Conservation (phyloP, 225 moss, liverwort and hornwort species). For the Antitrichia curtipendula region DNA sequence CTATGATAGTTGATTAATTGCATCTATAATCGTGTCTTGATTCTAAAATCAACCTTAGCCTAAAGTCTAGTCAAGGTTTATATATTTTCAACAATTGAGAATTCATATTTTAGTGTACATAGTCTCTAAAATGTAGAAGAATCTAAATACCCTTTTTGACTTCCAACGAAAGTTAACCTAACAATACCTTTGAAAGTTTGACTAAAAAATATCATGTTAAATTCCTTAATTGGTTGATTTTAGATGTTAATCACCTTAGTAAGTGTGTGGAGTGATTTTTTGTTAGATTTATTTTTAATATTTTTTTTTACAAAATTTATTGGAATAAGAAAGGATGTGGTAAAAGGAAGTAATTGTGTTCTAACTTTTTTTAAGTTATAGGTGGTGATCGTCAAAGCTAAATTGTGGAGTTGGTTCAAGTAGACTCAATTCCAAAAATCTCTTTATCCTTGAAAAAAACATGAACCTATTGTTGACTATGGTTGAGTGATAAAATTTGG, state of each 20-base stretch:
- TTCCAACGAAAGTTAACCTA: fast-evolving
- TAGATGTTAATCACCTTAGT: fast-evolving
- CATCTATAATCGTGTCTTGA: fast-evolving
- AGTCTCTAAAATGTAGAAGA: fast-evolving
- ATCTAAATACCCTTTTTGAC: fast-evolving
- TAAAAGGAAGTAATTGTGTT: neutral
- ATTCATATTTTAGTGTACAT: neutral
- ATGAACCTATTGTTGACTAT: neutral
- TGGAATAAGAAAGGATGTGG: fast-evolving
- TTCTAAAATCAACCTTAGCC: neutral
- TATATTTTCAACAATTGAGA: neutral
- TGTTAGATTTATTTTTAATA: neutral
- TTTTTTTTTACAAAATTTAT: neutral
- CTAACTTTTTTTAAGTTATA: neutral
- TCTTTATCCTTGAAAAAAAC: fast-evolving
- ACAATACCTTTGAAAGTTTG: neutral
- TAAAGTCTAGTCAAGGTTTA: neutral
- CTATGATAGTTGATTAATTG: fast-evolving
- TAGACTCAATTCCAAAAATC: fast-evolving
- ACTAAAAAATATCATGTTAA: too few species aligned
- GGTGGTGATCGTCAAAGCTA: fast-evolving
- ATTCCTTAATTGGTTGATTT: neutral
- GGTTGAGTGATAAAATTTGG: fast-evolving
- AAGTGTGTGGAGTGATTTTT: neutral
- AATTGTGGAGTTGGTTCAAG: fast-evolving